phyloP scores from a whole-genome alignment of 2,329 filamentous ascomycete genomes.

The Colletotrichum tabaci region DNA sequence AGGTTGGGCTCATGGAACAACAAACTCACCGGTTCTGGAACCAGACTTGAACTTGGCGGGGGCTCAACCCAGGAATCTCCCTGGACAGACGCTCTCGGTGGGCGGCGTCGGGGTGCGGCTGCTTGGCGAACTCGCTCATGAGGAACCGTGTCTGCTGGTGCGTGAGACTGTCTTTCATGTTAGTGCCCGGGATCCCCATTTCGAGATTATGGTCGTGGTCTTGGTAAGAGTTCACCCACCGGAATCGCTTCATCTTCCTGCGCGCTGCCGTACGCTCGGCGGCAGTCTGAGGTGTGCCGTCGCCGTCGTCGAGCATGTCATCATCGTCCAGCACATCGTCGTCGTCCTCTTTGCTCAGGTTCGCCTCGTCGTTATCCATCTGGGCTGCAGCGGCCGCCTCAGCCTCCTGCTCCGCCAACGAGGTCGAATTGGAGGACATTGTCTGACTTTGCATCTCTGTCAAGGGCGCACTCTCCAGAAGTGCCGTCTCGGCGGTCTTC shows the following conservation, averaged over 20 bases:
- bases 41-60: constrained; percentile 96
- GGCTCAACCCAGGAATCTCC: constrained; percentile 92
- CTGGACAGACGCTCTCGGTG: constrained; percentile 89
- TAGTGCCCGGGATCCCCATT: constrained; percentile 47
- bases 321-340: constrained; percentile 71
- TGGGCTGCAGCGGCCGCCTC: constrained; percentile 53
- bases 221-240: constrained; percentile 62
- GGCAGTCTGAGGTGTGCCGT: constrained; percentile 65
- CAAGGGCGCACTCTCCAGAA: constrained; percentile 58
- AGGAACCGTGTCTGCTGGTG: constrained; percentile 98
- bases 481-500: constrained; percentile 54
- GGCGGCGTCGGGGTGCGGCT: constrained; percentile 93
- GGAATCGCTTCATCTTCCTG: constrained; percentile 84
- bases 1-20: constrained; percentile 12
- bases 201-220: not conserved
- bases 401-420: constrained; percentile 54
- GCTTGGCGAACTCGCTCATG: constrained; percentile 96
- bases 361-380: constrained; percentile 54
- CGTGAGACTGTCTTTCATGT: constrained; percentile 76
- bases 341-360: constrained; percentile 61
- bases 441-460: constrained; percentile 57
- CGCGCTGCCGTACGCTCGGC: constrained; percentile 71
- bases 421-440: constrained; percentile 54
- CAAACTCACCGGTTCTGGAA: constrained; percentile 90
- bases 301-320: constrained; percentile 67